A percentile compares a stretch with the other conserved stretches of the same genome.
Evolutionary conservation across 352 stramenopile genomes (phyloP).

Genomic region (Phytopythium kandeliae): DNA sequence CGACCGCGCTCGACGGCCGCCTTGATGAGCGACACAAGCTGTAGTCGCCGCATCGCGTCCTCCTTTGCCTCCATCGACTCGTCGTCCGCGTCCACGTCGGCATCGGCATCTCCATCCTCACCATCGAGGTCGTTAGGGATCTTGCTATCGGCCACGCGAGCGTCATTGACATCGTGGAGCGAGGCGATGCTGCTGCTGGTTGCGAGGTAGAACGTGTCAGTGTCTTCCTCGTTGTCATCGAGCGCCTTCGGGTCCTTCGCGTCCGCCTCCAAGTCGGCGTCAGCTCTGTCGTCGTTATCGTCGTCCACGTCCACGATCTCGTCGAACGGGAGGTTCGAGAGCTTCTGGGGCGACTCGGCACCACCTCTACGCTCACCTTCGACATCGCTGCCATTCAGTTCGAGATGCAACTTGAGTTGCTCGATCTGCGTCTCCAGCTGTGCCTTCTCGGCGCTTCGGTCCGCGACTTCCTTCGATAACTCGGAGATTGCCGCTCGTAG

Average conservation of each 20-base stretch:
- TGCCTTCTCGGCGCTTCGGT: constrained; percentile 32
- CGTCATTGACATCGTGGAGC: constrained; percentile 9
- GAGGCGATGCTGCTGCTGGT: constrained; percentile 5
- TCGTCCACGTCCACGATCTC: constrained; percentile 9
- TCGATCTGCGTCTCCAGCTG: constrained; percentile 59
- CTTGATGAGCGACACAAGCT: constrained; percentile 35
- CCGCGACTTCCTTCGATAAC: constrained; percentile 33
- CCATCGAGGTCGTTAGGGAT: constrained; percentile 13
- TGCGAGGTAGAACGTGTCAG: constrained; percentile 4
- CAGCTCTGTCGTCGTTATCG: constrained; percentile 10
- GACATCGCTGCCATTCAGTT: constrained; percentile 22
- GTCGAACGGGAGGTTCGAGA: constrained; percentile 9
- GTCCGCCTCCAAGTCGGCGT: constrained; percentile 6
- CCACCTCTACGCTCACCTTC: constrained; percentile 1
- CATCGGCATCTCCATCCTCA: constrained; percentile 17
- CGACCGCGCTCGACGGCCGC: constrained; percentile 59
- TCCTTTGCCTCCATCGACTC: constrained; percentile 28
- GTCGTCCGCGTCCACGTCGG: constrained; percentile 19
- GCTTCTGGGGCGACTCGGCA: constrained; percentile 14
- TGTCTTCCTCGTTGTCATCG: constrained; percentile 12
- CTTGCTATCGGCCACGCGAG: constrained; percentile 10
- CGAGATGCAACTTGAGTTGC: constrained; percentile 45
- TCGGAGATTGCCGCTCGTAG: constrained; percentile 20
- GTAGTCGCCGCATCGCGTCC: constrained; percentile 28
- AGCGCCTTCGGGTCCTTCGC: constrained; percentile 3